Evolutionary conservation across 768 basidiomycete genomes (phyloP).

Genomic region (Tylopilus plumbeoviolaceoides): DNA sequence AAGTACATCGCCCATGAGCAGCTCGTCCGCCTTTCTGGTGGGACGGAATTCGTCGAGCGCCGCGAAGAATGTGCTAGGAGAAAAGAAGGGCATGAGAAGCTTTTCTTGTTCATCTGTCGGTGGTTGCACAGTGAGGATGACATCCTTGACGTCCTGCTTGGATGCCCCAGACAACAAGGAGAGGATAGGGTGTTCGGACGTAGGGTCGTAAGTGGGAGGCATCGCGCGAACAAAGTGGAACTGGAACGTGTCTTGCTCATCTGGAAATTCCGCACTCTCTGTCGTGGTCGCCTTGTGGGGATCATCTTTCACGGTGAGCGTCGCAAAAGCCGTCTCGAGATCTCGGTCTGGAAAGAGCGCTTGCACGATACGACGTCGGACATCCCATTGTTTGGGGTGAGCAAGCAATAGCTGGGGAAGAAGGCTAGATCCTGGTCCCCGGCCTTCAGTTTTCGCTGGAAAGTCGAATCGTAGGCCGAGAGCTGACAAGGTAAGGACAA

Average conservation of each 20-base stretch:
- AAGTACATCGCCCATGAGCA: conserved; percentile 72
- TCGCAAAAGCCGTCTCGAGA: conserved; percentile 41
- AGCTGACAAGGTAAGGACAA: conserved; percentile 19
- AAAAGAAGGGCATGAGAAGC: conserved; percentile 64
- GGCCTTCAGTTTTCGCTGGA: neutral
- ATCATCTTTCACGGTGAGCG: conserved; percentile 43
- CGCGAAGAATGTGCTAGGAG: conserved; percentile 56
- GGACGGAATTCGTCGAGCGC: conserved; percentile 37
- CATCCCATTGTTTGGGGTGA: conserved; percentile 22
- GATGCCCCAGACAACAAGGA: conserved; percentile 26
- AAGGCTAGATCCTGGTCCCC: neutral
- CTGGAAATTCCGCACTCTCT: conserved; percentile 42
- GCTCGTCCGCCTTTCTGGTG: conserved; percentile 24
- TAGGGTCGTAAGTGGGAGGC: conserved; percentile 23
- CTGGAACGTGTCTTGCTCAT: conserved; percentile 67
- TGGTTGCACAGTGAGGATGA: conserved; percentile 50
- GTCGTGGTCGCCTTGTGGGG: conserved; percentile 27
- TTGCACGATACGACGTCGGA: conserved; percentile 13
- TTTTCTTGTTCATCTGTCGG: conserved; percentile 41
- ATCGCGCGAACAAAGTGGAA: conserved; percentile 42
- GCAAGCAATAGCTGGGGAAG: conserved; percentile 30
- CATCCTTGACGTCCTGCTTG: conserved; percentile 44
- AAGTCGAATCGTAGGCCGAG: conserved; percentile 23
- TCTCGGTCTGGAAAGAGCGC: conserved; percentile 18
- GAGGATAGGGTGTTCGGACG: conserved; percentile 16